Conservation (phyloP, 192 early-diverging fungal genomes). For the Paraglomus occultum region DNA sequence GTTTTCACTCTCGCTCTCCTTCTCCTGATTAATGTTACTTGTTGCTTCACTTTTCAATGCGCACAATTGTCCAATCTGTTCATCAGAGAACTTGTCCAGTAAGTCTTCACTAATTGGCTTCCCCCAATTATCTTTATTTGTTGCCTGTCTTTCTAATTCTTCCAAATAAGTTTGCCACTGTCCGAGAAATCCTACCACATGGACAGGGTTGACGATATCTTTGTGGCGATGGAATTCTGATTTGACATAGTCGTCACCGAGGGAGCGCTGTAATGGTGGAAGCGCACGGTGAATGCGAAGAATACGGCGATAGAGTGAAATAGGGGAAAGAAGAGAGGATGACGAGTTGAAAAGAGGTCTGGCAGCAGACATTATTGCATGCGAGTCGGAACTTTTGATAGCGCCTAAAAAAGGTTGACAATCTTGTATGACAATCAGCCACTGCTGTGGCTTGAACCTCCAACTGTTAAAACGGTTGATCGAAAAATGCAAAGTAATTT, state of each 20-base stretch:
- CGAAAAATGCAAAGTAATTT: too few relatives aligned
- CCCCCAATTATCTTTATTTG: slow-evolving; percentile 26
- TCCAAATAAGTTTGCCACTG: slow-evolving; percentile 55
- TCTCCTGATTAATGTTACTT: background rate
- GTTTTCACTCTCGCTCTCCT: too few relatives aligned
- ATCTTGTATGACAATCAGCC: too few relatives aligned
- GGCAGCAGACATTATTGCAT: too few relatives aligned
- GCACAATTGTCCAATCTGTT: slow-evolving; percentile 58
- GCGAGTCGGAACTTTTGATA: too few relatives aligned
- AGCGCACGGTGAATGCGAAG: slow-evolving; percentile 47
- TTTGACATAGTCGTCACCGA: slow-evolving; percentile 64
- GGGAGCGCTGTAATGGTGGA: slow-evolving; percentile 46
- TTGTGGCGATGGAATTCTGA: slow-evolving; percentile 58
- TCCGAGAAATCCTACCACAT: slow-evolving; percentile 56
- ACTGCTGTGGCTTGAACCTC: too few relatives aligned
- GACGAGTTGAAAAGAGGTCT: too few relatives aligned
- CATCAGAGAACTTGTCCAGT: slow-evolving; percentile 54
- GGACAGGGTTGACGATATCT: slow-evolving; percentile 50
- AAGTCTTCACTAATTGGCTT: slow-evolving; percentile 41
- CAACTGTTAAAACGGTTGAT: too few relatives aligned
- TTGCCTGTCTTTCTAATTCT: slow-evolving; percentile 13
- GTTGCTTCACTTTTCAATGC: slow-evolving; percentile 51
- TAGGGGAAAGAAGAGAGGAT: slow-evolving; percentile 42
- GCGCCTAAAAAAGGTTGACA: too few relatives aligned
- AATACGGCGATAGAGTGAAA: slow-evolving; percentile 54